Base-by-base conservation (phyloP, 176 grass and related monocot genomes). In the Canna indica region DNA sequence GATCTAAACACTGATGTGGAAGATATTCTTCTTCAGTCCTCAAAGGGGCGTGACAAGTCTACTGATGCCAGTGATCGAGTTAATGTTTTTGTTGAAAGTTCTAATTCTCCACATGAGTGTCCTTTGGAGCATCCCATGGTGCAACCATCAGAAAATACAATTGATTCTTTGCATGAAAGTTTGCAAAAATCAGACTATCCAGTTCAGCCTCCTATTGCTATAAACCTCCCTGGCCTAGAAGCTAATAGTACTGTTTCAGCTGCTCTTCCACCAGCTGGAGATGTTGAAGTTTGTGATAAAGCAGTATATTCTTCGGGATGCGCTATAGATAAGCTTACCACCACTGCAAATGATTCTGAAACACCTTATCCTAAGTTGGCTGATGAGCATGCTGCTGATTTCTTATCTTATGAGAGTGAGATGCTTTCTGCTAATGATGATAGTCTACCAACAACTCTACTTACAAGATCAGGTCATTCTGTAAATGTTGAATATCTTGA, bases 371-470 rank as follows among this genome's bases (percentile, higher is more conserved):
- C 29, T 17, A 33, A 70, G 14, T 22, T 30, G 15, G 25, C 32
- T 6, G 26, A 70, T 20, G 73, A 77, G 36, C 44, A 20, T 42
- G 69, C 38, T 4, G 1, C 30, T 39, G 71, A 47, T 47, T 32
- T 64, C 14, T 70, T 76, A 47, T 38, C 29, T 72, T 72, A 59
- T 88, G 81, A 72, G 34, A 44, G 47, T 72, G 52, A 64, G 31
- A 67, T 45, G 11, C 53, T 44, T 39, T 13, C 22, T 30, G 18
- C 33, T 35, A 59, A 75, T 68, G 67, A 53, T 44, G 64, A 78
- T 68, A 76, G 16, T 54, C 71, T 53, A 27, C 24, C 75, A 60
- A 48, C 41, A 70, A 70, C 45, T 63, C 2, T 54, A 27, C 39
- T n/a, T 0, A n/a, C 47, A 24, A 41, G 2, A 20, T 73, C 78